Percentiles rank a stretch among this genome's conserved stretches.
Conservation (phyloP, 805 yeast species). For the Candida pseudoglaebosa region DNA sequence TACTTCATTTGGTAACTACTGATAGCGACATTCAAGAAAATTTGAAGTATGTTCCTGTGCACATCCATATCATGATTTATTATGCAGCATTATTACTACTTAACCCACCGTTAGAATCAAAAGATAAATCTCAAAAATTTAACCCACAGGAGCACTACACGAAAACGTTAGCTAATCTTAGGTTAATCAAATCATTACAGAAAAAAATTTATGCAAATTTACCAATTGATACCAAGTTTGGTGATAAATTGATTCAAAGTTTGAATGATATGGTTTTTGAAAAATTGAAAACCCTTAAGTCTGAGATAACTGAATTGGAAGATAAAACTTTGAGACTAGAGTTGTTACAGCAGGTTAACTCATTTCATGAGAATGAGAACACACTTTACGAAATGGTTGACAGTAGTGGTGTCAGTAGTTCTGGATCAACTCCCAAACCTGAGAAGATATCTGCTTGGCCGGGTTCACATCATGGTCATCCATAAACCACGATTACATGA, state of each 20-base stretch:
- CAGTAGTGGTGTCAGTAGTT: constrained; percentile 18
- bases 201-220: constrained; percentile 38
- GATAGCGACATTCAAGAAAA: constrained; percentile 57
- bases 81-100: constrained; percentile 58
- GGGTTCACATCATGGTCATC: constrained; percentile 65
- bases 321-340: constrained; percentile 11
- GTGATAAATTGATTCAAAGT: constrained; percentile 36
- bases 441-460: constrained; percentile 58
- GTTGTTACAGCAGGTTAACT: constrained; percentile 2
- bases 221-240: constrained; percentile 53
- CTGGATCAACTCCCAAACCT: constrained; percentile 29
- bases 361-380: constrained; percentile 2
- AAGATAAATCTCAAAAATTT: constrained; percentile 19
- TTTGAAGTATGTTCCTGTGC: constrained; percentile 64
- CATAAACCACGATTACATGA: constrained; percentile 19
- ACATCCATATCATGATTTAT: constrained; percentile 66
- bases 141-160: constrained; percentile 20
- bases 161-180: constrained; percentile 34
- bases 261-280: constrained; percentile 31
- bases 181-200: constrained; percentile 41
- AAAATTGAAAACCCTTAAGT: constrained; percentile 16
- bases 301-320: constrained; percentile 19
- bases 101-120: constrained; percentile 40
- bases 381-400: constrained; percentile 9
- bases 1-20: constrained; percentile 52